phyloP scores from a whole-genome alignment of 768 basidiomycete genomes.

The Suillus subalutaceus region DNA sequence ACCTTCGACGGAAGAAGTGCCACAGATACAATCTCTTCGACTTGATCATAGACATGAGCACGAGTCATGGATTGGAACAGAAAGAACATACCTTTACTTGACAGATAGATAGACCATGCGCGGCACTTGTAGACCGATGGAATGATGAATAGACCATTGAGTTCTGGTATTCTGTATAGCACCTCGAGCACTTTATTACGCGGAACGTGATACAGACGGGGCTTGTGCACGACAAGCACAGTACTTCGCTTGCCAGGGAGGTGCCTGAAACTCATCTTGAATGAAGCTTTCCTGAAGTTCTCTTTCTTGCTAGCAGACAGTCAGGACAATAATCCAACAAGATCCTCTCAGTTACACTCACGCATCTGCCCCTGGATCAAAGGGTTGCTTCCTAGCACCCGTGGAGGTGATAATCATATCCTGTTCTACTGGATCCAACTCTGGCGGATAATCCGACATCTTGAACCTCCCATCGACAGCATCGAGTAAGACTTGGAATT shows the following conservation, averaged over 20 bases:
- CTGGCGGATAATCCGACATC: conserved; percentile 21
- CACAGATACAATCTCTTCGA: conserved; percentile 27
- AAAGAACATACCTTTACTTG: conserved; percentile 25
- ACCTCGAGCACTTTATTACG: conserved; percentile 24
- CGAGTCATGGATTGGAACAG: conserved; percentile 1
- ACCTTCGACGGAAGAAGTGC: conserved; percentile 24
- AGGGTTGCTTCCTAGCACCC: conserved; percentile 18
- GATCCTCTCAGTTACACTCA: conserved; percentile 17
- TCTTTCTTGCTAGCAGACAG: conserved; percentile 15
- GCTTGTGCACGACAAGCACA: conserved; percentile 35
- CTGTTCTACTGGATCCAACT: conserved; percentile 22
- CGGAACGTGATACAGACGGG: conserved; percentile 26
- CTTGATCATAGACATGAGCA: conserved; percentile 15
- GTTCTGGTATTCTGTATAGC: conserved; percentile 27
- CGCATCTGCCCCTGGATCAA: conserved; percentile 20
- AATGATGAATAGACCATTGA: conserved; percentile 35
- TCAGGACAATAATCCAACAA: not conserved
- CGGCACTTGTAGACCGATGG: conserved; percentile 34
- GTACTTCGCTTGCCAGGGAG: conserved; percentile 31
- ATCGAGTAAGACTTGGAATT: conserved; percentile 23
- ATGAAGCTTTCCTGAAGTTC: conserved; percentile 32
- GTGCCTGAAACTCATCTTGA: conserved; percentile 40
- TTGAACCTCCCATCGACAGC: conserved; percentile 3
- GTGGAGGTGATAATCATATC: conserved; percentile 27
- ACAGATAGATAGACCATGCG: conserved; percentile 37